A percentile compares a stretch with the other conserved stretches of the same genome.
These are phyloP conservation scores for Zancudomyces culisetae DNA, from an alignment of 371 early-diverging fungal genomes.

Conservation along the genomic window DNA sequence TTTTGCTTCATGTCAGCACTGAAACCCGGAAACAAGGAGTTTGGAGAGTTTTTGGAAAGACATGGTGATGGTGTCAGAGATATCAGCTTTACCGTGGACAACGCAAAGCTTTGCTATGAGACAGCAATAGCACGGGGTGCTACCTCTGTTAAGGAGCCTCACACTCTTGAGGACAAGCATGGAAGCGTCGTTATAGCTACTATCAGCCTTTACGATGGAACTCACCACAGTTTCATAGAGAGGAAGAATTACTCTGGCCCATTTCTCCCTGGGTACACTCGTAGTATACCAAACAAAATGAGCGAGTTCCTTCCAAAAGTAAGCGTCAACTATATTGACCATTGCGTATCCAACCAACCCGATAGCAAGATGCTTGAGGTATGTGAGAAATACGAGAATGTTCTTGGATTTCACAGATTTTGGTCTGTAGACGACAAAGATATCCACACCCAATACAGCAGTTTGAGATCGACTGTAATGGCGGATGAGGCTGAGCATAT, in stretches of 20 bases:
- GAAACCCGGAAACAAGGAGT: slow-evolving; percentile 52
- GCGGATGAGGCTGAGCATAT: slow-evolving; percentile 75
- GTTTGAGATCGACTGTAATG: slow-evolving; percentile 90
- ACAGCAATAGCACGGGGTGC: slow-evolving; percentile 81
- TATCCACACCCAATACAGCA: slow-evolving; percentile 87
- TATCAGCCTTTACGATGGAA: slow-evolving; percentile 79
- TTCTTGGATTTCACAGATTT: slow-evolving; percentile 90
- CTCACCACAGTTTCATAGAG: slow-evolving; percentile 83
- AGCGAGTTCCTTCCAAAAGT: slow-evolving; percentile 54
- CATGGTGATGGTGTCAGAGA: slow-evolving; percentile 94
- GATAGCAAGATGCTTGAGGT: slow-evolving; percentile 73
- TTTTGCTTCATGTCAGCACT: slow-evolving; percentile 86
- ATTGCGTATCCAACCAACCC: slow-evolving; percentile 90
- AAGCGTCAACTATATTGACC: slow-evolving; percentile 60
- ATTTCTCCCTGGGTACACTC: slow-evolving; percentile 70
- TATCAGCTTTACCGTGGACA: slow-evolving; percentile 82
- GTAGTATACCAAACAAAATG: slow-evolving; percentile 16
- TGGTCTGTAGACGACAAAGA: slow-evolving; percentile 96
- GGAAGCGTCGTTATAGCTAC: slow-evolving; percentile 85
- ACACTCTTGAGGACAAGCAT: slow-evolving; percentile 57
- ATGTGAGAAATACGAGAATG: slow-evolving; percentile 66
- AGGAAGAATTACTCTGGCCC: slow-evolving; percentile 59
- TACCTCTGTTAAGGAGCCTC: slow-evolving; percentile 58
- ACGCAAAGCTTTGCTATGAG: slow-evolving; percentile 55
- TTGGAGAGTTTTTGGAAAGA: slow-evolving; percentile 35